These are phyloP conservation scores for Chytriomyces sp. DNA, from an alignment of 192 early-diverging fungal species.

Conservation along the genomic window DNA sequence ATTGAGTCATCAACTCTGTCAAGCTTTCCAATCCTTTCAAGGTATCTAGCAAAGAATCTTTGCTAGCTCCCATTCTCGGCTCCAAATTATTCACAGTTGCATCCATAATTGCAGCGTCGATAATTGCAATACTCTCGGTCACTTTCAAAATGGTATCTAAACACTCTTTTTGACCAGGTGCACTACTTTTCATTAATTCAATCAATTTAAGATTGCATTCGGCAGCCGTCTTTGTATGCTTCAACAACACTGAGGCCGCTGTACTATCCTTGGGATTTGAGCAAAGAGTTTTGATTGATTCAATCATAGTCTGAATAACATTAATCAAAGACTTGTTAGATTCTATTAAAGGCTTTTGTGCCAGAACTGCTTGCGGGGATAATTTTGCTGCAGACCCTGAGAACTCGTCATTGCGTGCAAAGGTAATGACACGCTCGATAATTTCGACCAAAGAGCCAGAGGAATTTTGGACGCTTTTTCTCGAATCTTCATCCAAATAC, in stretches of 20 bases:
- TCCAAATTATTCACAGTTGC: slow-evolving; percentile 46
- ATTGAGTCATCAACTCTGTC: slow-evolving; percentile 47
- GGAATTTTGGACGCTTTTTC: slow-evolving; percentile 36
- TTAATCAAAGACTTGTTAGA: slow-evolving; percentile 36
- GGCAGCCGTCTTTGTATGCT: slow-evolving; percentile 28
- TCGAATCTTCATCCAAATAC: slow-evolving; percentile 29
- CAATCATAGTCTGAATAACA: slow-evolving; percentile 39
- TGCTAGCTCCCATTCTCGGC: slow-evolving; percentile 23
- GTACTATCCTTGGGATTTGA: slow-evolving; percentile 45
- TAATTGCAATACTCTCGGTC: slow-evolving; percentile 25
- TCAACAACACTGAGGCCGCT: slow-evolving; percentile 32
- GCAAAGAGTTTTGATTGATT: slow-evolving; percentile 45
- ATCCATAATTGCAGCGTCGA: slow-evolving; percentile 56
- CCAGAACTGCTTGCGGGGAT: slow-evolving; percentile 26
- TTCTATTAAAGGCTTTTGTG: slow-evolving; percentile 48
- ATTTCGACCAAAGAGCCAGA: slow-evolving; percentile 45
- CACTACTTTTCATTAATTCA: slow-evolving; percentile 33
- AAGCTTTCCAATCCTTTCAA: slow-evolving; percentile 45
- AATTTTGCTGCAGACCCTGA: slow-evolving; percentile 48
- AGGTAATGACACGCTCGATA: slow-evolving; percentile 43
- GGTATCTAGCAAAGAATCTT: slow-evolving; percentile 44
- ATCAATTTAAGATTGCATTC: slow-evolving; percentile 40
- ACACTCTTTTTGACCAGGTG: slow-evolving; percentile 62
- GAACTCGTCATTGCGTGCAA: slow-evolving; percentile 45
- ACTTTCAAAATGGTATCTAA: slow-evolving; percentile 46